These are phyloP conservation scores for Monilinia aucupariae DNA, from an alignment of 2,329 filamentous ascomycete species.

Conservation along the genomic window DNA sequence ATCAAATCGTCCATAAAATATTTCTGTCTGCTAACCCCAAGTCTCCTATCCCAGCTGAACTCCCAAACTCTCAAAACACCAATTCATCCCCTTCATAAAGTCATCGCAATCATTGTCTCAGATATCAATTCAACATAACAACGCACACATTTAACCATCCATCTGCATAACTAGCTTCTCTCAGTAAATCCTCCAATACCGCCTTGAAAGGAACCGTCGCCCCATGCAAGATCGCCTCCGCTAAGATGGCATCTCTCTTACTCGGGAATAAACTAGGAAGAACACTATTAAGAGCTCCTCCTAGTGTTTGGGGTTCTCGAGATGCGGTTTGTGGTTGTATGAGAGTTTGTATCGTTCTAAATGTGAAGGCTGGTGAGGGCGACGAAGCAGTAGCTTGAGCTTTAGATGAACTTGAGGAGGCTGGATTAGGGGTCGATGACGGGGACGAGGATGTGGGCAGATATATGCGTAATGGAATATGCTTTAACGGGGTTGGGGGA, in stretches of 20 bases:
- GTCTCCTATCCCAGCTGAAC: background rate
- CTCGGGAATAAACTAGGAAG: slow-evolving; percentile 84
- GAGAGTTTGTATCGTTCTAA: slow-evolving; percentile 71
- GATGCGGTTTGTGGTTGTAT: slow-evolving; percentile 47
- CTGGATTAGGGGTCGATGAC: slow-evolving; percentile 50
- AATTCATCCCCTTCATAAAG: background rate
- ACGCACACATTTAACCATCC: slow-evolving; percentile 86
- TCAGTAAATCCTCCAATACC: slow-evolving; percentile 75
- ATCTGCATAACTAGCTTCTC: slow-evolving; percentile 80
- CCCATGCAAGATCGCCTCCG: slow-evolving; percentile 80
- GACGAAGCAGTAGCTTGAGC: background rate
- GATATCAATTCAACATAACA: slow-evolving; percentile 45
- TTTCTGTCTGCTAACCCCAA: background rate
- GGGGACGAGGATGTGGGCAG: slow-evolving; percentile 60
- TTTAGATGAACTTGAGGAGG: slow-evolving; percentile 39
- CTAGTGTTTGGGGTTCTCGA: slow-evolving; percentile 61
- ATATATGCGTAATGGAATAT: slow-evolving; percentile 86
- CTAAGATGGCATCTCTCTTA: slow-evolving; percentile 74
- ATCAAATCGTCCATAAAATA: background rate
- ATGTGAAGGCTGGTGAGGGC: slow-evolving; percentile 45
- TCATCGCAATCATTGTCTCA: background rate
- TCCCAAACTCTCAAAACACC: background rate
- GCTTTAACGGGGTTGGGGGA: slow-evolving; percentile 65
- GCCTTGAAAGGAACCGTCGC: slow-evolving; percentile 74
- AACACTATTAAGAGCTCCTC: slow-evolving; percentile 67